phyloP scores from a whole-genome alignment of 768 basidiomycete genomes.

The Suillus subalutaceus region DNA sequence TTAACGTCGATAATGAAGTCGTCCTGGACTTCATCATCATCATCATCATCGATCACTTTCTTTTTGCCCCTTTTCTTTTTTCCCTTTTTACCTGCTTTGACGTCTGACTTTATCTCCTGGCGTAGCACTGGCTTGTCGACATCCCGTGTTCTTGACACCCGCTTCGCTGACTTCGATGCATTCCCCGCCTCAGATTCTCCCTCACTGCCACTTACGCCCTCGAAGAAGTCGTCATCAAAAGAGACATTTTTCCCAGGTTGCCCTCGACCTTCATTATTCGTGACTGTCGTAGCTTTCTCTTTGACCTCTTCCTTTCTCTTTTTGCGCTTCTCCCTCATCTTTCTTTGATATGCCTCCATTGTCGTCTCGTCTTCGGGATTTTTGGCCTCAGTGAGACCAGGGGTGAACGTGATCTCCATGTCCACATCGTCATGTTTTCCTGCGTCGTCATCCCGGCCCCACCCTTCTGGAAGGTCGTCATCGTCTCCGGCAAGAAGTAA shows the following conservation, averaged over 20 bases:
- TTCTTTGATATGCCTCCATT: constrained; percentile 85
- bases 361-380: constrained; percentile 78
- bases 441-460: constrained; percentile 54
- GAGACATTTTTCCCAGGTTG: constrained; percentile 17
- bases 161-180: constrained; percentile 27
- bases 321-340: constrained; percentile 87
- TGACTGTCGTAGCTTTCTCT: constrained; percentile 34
- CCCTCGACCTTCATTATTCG: constrained; percentile 28
- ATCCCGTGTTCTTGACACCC: constrained; percentile 23
- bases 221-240: constrained; percentile 79
- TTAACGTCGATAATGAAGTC: constrained; percentile 82
- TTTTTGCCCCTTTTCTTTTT: constrained; percentile 45
- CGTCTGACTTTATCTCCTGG: constrained; percentile 78
- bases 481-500: constrained; percentile 70
- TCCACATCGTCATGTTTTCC: constrained; percentile 54
- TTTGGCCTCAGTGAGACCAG: constrained; percentile 67
- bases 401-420: constrained; percentile 95
- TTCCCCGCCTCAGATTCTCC: constrained; percentile 31
- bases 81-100: constrained; percentile 81
- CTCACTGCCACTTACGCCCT: constrained; percentile 44
- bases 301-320: constrained; percentile 72
- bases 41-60: constrained; percentile 48
- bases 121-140: constrained; percentile 29
- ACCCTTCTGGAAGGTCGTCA: constrained; percentile 81
- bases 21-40: constrained; percentile 72